A percentile compares a stretch with the other conserved stretches of the same genome.
Evolutionary conservation across 1,284 basidiomycete genomes (phyloP).

Genomic region (Tilletia walkeri): DNA sequence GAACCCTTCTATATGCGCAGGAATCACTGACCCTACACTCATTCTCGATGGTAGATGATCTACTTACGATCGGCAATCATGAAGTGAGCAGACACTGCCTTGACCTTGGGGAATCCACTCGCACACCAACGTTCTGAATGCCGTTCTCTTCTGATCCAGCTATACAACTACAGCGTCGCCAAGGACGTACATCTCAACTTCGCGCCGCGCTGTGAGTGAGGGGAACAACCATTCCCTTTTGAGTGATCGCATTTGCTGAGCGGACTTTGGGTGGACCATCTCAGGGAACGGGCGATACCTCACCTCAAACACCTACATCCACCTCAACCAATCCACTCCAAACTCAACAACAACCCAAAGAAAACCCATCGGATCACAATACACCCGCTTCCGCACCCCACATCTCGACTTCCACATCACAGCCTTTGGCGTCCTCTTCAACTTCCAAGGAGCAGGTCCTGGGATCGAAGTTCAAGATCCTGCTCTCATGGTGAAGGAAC

Average conservation of each 20-base stretch:
- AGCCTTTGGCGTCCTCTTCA: constrained; percentile 46
- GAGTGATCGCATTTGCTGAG: too few species aligned
- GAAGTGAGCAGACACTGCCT: too few species aligned
- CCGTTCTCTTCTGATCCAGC: constrained; percentile 70
- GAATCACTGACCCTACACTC: too few species aligned
- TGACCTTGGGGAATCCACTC: too few species aligned
- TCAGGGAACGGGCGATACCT: constrained; percentile 39
- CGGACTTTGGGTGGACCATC: too few species aligned
- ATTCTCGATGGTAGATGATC: constrained; percentile 64
- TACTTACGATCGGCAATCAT: constrained; percentile 58
- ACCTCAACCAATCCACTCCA: constrained; percentile 24
- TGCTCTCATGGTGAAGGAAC: constrained; percentile 42
- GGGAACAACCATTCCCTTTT: too few species aligned
- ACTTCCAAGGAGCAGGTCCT: constrained; percentile 42
- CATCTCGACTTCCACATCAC: constrained; percentile 38
- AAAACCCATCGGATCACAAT: constrained; percentile 43
- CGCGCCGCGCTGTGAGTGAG: constrained; percentile 61
- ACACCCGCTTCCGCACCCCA: constrained; percentile 30
- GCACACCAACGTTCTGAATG: constrained; percentile 56
- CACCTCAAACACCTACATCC: constrained; percentile 42
- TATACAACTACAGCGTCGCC: constrained; percentile 74
- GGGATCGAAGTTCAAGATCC: constrained; percentile 44
- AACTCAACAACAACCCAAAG: constrained; percentile 23
- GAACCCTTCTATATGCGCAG: too few species aligned
- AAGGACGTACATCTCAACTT: constrained; percentile 78